Base-by-base conservation (phyloP, 257 asterid species). In the Craterostigma plantagineum region DNA sequence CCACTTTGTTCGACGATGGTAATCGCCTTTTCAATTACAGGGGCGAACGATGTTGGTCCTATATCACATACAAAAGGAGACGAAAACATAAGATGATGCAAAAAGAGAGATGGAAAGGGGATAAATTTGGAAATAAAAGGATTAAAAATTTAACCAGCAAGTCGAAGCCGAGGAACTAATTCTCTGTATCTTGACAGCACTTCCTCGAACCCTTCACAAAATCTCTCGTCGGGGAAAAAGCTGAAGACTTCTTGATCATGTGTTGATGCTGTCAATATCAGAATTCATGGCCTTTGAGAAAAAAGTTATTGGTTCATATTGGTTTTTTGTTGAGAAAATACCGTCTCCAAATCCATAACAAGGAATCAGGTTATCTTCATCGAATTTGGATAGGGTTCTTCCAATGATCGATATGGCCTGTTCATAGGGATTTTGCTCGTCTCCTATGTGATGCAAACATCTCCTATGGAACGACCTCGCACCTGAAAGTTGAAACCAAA, bases 21-120 rank as follows among this genome's bases (percentile, higher is more conserved):
- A 63, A 58, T 77, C 42, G 92, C 94, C 94, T 77, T 81, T 68
- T 85, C 96, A 45, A 85, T 77, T 23, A 77, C 43, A 3, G 94
- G 94, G 46, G 94, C 96, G 63, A 85, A 85, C 11, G 96, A 79
- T 36, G 95, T 84, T 33, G 95, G 95, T 10, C 95, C 95, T 84
- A 23, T 23, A 23, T 23, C n/a, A 23, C 30, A 23, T 23, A 23
- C n/a, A n/a, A n/a, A 23, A 6, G 30, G 30, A 23, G 30, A 23
- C 30, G 6, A 23, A 23, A 23, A 23, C 6, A 23, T 23, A 23
- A 2, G 30, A 23, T 23, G 6, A 23, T 2, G 30, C 30, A 23
- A 48, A 14, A 42, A 59, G 49, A 45, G 34, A 17, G n/a, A n/a
- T n/a, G n/a, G n/a, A 33, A 9, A 49, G 35, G 57, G 9, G 40